Evolutionary conservation across 192 early-diverging fungal species (phyloP).

Genomic region (Rhizophlyctis rosea): DNA sequence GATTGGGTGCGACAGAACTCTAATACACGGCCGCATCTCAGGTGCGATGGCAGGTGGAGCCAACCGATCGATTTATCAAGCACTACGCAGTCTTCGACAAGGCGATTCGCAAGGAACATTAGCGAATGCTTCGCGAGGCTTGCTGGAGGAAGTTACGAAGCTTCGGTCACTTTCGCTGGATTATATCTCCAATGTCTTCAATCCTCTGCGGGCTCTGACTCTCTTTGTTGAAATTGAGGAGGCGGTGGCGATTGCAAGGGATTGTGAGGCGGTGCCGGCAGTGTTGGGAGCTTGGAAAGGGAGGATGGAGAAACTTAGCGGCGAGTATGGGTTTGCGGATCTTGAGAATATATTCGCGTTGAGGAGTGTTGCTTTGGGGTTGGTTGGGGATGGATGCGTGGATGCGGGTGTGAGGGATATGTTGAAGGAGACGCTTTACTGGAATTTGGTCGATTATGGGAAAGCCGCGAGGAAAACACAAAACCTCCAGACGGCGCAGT

Average conservation of each 20-base stretch:
- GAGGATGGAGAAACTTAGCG: not conserved
- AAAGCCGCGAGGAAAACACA: constrained; percentile 27
- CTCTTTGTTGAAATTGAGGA: constrained; percentile 25
- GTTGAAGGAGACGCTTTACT: too few species aligned
- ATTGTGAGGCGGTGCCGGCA: not conserved
- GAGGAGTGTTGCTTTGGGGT: too few species aligned
- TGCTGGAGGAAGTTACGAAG: constrained; percentile 1
- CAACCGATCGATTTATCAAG: too few species aligned
- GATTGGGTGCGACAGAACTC: too few species aligned
- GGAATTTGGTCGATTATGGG: constrained; percentile 30
- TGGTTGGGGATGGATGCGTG: too few species aligned
- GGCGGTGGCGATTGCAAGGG: not conserved
- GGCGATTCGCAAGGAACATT: too few species aligned
- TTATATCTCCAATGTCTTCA: constrained; percentile 2
- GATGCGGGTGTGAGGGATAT: too few species aligned
- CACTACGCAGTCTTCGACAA: too few species aligned
- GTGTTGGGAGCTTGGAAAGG: not conserved
- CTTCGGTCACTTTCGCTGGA: not conserved
- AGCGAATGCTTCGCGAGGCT: too few species aligned
- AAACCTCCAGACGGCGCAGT: constrained; percentile 28
- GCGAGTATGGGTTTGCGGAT: not conserved
- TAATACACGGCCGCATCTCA: too few species aligned
- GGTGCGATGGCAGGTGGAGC: too few species aligned
- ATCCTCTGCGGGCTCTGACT: constrained; percentile 6
- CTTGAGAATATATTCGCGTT: too few species aligned